phyloP scores from a whole-genome alignment of 2,329 filamentous ascomycete genomes.

The Grosmannia penicillata region DNA sequence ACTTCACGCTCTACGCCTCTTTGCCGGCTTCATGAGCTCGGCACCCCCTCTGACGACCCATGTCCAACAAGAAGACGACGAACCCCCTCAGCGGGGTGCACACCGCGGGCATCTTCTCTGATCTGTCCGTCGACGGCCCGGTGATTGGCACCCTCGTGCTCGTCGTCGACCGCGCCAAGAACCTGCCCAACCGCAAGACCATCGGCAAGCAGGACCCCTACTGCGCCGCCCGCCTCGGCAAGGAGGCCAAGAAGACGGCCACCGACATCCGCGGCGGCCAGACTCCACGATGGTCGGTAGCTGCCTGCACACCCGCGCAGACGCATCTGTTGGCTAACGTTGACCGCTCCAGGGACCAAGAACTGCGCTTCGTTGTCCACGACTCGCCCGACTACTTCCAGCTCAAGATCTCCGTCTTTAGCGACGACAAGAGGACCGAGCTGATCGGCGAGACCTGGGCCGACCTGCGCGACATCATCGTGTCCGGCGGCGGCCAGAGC shows the following conservation, averaged over 20 bases:
- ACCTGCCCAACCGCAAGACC: slow-evolving; percentile 87
- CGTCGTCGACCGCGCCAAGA: slow-evolving; percentile 90
- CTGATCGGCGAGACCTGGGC: slow-evolving; percentile 92
- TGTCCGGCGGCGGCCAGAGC: slow-evolving; percentile 78
- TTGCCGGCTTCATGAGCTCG: too few species aligned
- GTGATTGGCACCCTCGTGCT: slow-evolving; percentile 85
- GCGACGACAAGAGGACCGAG: slow-evolving; percentile 96
- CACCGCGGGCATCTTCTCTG: slow-evolving; percentile 84
- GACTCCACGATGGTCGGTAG: slow-evolving; percentile 77
- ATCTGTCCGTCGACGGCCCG: slow-evolving; percentile 86
- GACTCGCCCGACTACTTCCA: slow-evolving; percentile 94
- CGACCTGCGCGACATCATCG: slow-evolving; percentile 64
- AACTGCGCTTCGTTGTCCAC: slow-evolving; percentile 89
- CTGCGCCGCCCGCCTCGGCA: slow-evolving; percentile 82
- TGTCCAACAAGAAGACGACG: slow-evolving; percentile 38
- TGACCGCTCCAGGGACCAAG: slow-evolving; percentile 90
- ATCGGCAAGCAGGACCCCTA: slow-evolving; percentile 99
- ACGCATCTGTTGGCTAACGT: not conserved
- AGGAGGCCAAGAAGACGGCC: slow-evolving; percentile 93
- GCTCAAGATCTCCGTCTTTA: slow-evolving; percentile 91
- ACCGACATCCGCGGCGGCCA: slow-evolving; percentile 91
- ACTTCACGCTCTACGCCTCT: too few species aligned
- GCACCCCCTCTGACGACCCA: too few species aligned
- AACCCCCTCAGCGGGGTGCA: slow-evolving; percentile 52
- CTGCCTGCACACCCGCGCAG: too few species aligned